Percentiles rank a stretch among this genome's conserved stretches.
These are phyloP conservation scores for Lobulomyces angularis DNA, from an alignment of 192 early-diverging fungal species.

Conservation along the genomic window DNA sequence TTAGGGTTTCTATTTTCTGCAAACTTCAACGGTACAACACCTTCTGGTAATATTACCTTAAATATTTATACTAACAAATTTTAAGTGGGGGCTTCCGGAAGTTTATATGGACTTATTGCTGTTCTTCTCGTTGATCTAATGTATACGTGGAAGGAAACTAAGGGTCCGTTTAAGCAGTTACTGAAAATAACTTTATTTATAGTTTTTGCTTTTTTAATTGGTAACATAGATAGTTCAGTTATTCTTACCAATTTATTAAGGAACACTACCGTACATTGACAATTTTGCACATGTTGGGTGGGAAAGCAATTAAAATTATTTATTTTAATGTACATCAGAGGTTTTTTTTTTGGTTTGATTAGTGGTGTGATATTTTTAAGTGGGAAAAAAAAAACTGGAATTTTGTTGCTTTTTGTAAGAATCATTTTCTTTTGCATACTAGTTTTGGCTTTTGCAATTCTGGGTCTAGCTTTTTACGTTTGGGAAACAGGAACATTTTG, in stretches of 20 bases:
- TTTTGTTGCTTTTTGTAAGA: no score
- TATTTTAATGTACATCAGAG: no score
- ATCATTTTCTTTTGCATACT: no score
- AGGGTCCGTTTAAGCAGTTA: slow-evolving; percentile 53
- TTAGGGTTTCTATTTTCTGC: slow-evolving; percentile 76
- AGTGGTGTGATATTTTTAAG: no score
- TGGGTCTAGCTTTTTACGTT: no score
- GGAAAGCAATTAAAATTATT: no score
- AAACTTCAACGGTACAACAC: slow-evolving; percentile 36
- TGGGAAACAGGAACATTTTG: no score
- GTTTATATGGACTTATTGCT: slow-evolving; percentile 52
- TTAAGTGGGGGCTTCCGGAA: neutral
- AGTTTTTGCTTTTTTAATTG: slow-evolving; percentile 53
- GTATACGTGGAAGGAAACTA: slow-evolving; percentile 60
- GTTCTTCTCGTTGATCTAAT: slow-evolving; percentile 65
- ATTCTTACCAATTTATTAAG: no score
- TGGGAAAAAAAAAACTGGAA: no score
- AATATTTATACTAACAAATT: neutral
- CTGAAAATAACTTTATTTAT: slow-evolving; percentile 50
- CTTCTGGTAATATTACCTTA: slow-evolving; percentile 27
- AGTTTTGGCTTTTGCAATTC: no score
- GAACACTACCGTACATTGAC: slow-evolving; percentile 64
- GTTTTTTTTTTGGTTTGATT: no score
- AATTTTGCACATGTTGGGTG: slow-evolving; percentile 83
- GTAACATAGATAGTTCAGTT: no score